Evolutionary conservation across 2,329 filamentous ascomycete genomes (phyloP).

Genomic region (Lasiodiplodia hormozganensis): DNA sequence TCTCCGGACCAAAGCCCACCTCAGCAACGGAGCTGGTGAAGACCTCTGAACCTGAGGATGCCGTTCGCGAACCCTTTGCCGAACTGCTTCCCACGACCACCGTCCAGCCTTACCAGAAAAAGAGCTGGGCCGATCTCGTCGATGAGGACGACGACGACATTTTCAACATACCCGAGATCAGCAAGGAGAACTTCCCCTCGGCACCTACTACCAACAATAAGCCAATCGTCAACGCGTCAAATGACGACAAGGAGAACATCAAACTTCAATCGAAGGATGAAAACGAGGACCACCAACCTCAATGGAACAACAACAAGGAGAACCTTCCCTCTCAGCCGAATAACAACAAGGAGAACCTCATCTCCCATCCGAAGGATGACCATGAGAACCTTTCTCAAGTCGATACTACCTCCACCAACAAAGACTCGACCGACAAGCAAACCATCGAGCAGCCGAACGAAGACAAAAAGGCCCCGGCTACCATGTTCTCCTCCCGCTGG

Average conservation of each 20-base stretch:
- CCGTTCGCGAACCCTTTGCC: too few species aligned
- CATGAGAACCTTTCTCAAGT: too few species aligned
- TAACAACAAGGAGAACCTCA: too few species aligned
- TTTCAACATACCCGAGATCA: neutral
- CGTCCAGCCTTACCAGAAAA: neutral
- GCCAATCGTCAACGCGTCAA: neutral
- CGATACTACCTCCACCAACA: neutral
- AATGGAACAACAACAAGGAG: neutral
- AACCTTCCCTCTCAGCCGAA: too few species aligned
- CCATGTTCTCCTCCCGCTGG: conserved; percentile 15
- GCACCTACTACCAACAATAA: neutral
- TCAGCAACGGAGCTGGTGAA: too few species aligned
- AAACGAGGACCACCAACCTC: neutral
- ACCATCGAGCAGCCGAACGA: neutral
- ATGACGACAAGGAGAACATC: neutral
- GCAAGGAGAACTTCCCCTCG: neutral
- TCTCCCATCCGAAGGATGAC: too few species aligned
- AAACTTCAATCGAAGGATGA: neutral
- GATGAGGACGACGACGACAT: neutral
- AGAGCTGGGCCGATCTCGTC: conserved; percentile 13
- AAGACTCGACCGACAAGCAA: neutral
- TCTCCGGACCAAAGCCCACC: too few species aligned
- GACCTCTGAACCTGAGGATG: too few species aligned
- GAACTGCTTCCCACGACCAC: neutral
- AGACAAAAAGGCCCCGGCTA: neutral